Percentiles rank a stretch among this genome's conserved stretches.
Evolutionary conservation across 2,329 filamentous ascomycete genomes (phyloP).

Genomic region (Colletotrichum coccodes): DNA sequence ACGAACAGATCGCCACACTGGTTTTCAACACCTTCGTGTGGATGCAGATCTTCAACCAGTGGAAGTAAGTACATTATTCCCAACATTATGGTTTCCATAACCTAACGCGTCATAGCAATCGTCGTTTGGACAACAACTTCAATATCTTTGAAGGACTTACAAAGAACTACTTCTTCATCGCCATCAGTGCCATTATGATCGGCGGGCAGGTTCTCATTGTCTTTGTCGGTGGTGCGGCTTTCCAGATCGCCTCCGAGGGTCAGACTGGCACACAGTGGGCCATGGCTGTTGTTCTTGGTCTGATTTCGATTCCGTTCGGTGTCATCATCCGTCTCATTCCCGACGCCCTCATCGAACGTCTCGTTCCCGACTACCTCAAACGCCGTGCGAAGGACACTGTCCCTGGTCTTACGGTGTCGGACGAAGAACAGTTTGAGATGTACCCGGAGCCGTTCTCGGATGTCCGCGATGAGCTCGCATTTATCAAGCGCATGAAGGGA

Average conservation of each 20-base stretch:
- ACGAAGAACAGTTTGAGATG: conserved; percentile 71
- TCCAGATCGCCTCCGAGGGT: conserved; percentile 71
- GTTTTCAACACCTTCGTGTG: conserved; percentile 99
- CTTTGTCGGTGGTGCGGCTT: conserved; percentile 84
- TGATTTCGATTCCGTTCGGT: conserved; percentile 87
- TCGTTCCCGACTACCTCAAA: conserved; percentile 65
- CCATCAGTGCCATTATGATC: conserved; percentile 87
- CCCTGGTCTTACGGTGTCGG: conserved; percentile 69
- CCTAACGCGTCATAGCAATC: conserved; percentile 67
- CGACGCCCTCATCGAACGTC: conserved; percentile 69
- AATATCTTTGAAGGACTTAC: conserved; percentile 93
- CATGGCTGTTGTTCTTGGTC: conserved; percentile 84
- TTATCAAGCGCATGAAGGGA: conserved; percentile 83
- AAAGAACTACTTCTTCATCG: conserved; percentile 89
- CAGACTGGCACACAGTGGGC: conserved; percentile 85
- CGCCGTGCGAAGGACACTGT: conserved; percentile 53
- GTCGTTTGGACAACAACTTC: conserved; percentile 91
- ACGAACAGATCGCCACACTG: conserved; percentile 75
- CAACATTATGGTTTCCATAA: conserved; percentile 25
- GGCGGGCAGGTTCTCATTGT: conserved; percentile 91
- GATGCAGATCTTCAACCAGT: conserved; percentile 99
- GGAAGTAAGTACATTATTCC: conserved; percentile 74
- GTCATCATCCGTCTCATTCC: conserved; percentile 85
- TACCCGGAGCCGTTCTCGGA: conserved; percentile 80
- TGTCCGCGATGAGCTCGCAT: conserved; percentile 82